Evolutionary conservation across 2,329 filamentous ascomycete species (phyloP), one percentile per base, ranked within the genome.

Genomic region (Pseudohalonectria lignicola): DNA sequence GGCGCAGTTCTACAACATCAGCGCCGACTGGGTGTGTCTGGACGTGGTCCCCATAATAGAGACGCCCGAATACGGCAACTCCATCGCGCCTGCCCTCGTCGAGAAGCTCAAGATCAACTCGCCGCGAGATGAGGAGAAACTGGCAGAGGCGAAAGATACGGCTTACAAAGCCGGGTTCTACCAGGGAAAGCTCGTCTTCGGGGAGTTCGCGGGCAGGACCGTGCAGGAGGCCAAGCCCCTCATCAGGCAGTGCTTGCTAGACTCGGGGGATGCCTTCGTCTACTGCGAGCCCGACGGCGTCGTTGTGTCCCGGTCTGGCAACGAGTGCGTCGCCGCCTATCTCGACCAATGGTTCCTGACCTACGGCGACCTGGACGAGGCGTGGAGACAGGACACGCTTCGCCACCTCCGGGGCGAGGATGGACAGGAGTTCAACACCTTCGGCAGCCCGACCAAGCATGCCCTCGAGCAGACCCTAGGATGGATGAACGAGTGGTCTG

Each of bases 131-230:
- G 75, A 79, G 29, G 90, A 85, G 56, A 82, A 88, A 61, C 77
- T 98, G 20, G 82, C 84, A 33, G 83, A 95, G 59, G 92, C 92
- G 32, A 98, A 98, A 65, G 90, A 96, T 49, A 67, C 93, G 47
- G 87, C 92, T 1, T 98, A 98, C 71, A 94, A 92, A 63, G 88
- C 95, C 55, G 92, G 88, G 13, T 96, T 86, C 67, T 98, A 98
- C 67, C 87, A 94, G 64, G 92, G 92, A 47, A 82, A 74, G 41
- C 85, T 98, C 79, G 67, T 86, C 45, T 74, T 85, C 43, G 92
- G 92, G 40, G 84, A 94, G 20, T 94, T 84, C 63, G 83, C 80
- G 59, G 92, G 90, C 36, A 76, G 90, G 61, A 74, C 83, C 47
- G 92, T 98, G 6, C 82, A 92, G 56, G 74, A 45, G n/a, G 47